These are phyloP conservation scores for Allium fistulosum DNA, from an alignment of 106 monocot genomes.

Conservation along the genomic window DNA sequence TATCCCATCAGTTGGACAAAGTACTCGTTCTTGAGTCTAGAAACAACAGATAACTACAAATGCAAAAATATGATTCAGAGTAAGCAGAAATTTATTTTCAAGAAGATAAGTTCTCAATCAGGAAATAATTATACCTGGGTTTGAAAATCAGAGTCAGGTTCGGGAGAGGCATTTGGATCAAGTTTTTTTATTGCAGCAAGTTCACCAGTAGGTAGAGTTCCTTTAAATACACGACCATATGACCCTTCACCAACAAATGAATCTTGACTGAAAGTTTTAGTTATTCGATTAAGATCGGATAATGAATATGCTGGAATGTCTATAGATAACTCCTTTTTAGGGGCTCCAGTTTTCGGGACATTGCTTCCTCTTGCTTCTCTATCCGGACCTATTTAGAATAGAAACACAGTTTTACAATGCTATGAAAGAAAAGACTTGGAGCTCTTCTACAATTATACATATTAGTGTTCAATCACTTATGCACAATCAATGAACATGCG, in stretches of 20 bases:
- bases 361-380: slow-evolving; percentile 41
- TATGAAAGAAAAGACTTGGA: not conserved
- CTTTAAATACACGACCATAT: slow-evolving; percentile 66
- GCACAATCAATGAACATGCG: not conserved
- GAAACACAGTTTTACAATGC: not conserved
- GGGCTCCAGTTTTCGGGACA: slow-evolving; percentile 16
- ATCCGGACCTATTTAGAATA: slow-evolving; percentile 32
- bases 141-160: slow-evolving; percentile 67
- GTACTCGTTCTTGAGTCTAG: slow-evolving; percentile 72
- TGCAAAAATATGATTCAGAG: not conserved
- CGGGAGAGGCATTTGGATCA: slow-evolving; percentile 51
- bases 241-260: slow-evolving; percentile 86
- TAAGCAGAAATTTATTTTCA: not conserved
- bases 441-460: not conserved
- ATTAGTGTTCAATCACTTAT: not conserved
- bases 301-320: slow-evolving; percentile 59
- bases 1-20: slow-evolving; percentile 73
- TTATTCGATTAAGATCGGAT: slow-evolving; percentile 56
- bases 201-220: slow-evolving; percentile 43
- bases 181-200: slow-evolving; percentile 70
- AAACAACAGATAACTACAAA: slow-evolving; percentile 63
- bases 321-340: slow-evolving; percentile 55
- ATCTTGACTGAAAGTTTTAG: slow-evolving; percentile 55
- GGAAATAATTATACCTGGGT: slow-evolving; percentile 43
- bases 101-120: not conserved